Base-by-base conservation (phyloP, 768 basidiomycete genomes). In the Astraeus odoratus region DNA sequence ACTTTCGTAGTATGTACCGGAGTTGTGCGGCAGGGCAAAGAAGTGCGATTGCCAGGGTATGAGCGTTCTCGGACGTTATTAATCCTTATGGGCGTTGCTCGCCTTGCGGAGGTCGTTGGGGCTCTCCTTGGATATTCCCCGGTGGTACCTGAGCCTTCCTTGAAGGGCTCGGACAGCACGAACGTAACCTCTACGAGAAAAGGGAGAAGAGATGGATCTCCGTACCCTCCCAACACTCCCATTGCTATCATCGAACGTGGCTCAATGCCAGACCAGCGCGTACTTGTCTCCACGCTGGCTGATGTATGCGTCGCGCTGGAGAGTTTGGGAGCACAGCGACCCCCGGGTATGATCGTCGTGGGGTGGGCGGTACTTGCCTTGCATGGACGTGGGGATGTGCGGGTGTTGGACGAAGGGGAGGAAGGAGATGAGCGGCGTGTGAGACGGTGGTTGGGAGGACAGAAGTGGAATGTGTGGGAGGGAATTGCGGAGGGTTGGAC, bases 161-260 rank as follows among this genome's bases (percentile, higher is more conserved):
- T 42, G 3, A 27, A 30, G 29, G 40, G 16, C 10, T 5, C 9
- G n/a, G 3, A 24, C 12, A 16, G 15, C 37, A 7, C 35, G 7
- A 12, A 37, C 3, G 36, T 8, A 7, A 10, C 12, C 13, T 30
- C 23, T 3, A 24, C 24, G 23, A 7, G 15, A 24, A 35, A 34
- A 63, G 56, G 73, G 24, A 74, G 74, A 23, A 68, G 77, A 2
- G 68, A 71, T 31, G 80, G 82, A 4, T 54, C 60, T 1, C 71
- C 73, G 0, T 99, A 91, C 60, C 96, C 95, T 0, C 51, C 67
- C 0, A 67, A 85, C 55, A 69, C 77, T 15, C 96, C 96, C 4
- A 89, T 98, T 53, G 91, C 93, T 7, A 82, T 98, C 52, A 81
- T 99, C 42, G 96, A 99, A 64, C 78, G 95, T 6, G 93, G 89